Percentiles rank a stretch among this genome's conserved stretches.
Evolutionary conservation across 208 protist genomes (phyloP).

Genomic region (Leishmania guyanensis): DNA sequence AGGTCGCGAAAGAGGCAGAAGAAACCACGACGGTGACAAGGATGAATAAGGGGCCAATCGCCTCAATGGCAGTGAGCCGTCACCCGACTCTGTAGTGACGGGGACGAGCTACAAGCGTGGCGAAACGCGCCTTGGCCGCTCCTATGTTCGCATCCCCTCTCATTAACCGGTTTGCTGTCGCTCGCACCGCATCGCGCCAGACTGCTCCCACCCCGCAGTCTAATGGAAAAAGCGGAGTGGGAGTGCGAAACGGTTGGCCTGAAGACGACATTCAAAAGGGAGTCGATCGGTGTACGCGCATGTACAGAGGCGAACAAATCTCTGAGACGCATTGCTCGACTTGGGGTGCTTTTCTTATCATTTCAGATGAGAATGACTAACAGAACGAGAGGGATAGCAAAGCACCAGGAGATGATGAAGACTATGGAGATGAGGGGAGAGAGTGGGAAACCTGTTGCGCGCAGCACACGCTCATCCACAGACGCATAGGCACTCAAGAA

Average conservation of each 20-base stretch:
- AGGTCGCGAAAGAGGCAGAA: not conserved
- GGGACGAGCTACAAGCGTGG: not conserved
- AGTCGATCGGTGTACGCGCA: not conserved
- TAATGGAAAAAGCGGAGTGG: not conserved
- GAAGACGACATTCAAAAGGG: not conserved
- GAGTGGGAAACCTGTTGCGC: not conserved
- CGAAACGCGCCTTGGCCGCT: not conserved
- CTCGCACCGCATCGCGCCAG: not conserved
- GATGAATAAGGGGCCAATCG: not conserved
- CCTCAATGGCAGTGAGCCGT: not conserved
- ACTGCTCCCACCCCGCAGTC: not conserved
- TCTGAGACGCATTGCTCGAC: not conserved
- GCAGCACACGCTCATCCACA: not conserved
- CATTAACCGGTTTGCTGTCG: not conserved
- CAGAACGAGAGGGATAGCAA: not conserved
- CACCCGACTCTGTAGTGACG: not conserved
- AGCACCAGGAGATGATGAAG: not conserved
- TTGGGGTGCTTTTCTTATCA: not conserved
- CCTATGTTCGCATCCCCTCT: not conserved
- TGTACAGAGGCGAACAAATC: not conserved
- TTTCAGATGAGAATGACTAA: too few species aligned
- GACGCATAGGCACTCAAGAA: not conserved
- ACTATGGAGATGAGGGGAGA: not conserved
- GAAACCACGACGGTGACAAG: not conserved
- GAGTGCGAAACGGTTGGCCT: not conserved